Percentiles rank a stretch among this genome's conserved stretches.
phyloP scores from a whole-genome alignment of 2,329 filamentous ascomycete species.

The Cercospora zeae-maydis region DNA sequence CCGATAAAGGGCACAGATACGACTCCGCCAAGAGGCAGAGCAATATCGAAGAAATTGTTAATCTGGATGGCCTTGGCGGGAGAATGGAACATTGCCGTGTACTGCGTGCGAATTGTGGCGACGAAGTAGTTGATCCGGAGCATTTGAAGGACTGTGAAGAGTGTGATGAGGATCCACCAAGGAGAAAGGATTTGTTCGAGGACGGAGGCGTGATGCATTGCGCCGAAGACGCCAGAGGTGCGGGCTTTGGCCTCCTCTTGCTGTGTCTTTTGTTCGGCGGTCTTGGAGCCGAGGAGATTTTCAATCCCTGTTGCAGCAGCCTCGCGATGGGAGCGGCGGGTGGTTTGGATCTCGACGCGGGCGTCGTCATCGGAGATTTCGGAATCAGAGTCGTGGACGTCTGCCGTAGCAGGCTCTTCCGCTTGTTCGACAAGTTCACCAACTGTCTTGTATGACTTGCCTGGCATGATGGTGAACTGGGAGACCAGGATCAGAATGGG shows the following conservation, averaged over 20 bases:
- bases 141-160: constrained; percentile 66
- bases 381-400: constrained; percentile 54
- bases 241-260: constrained; percentile 66
- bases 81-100: constrained; percentile 68
- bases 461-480: constrained; percentile 48
- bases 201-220: constrained; percentile 70
- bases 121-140: constrained; percentile 83
- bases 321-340: constrained; percentile 54
- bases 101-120: constrained; percentile 78
- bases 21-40: constrained; percentile 77
- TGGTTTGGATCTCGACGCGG: constrained; percentile 53
- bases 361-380: constrained; percentile 53
- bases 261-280: constrained; percentile 60
- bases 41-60: constrained; percentile 83
- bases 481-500: constrained; percentile 42
- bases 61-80: constrained; percentile 60
- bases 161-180: constrained; percentile 80
- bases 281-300: constrained; percentile 64
- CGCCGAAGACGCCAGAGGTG: constrained; percentile 78
- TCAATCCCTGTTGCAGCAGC: constrained; percentile 68
- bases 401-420: constrained; percentile 45
- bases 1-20: constrained; percentile 86
- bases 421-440: constrained; percentile 76
- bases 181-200: constrained; percentile 70
- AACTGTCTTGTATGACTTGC: constrained; percentile 53